Conservation (phyloP, 2,329 filamentous ascomycete species). For the Trichoderma sp. region DNA sequence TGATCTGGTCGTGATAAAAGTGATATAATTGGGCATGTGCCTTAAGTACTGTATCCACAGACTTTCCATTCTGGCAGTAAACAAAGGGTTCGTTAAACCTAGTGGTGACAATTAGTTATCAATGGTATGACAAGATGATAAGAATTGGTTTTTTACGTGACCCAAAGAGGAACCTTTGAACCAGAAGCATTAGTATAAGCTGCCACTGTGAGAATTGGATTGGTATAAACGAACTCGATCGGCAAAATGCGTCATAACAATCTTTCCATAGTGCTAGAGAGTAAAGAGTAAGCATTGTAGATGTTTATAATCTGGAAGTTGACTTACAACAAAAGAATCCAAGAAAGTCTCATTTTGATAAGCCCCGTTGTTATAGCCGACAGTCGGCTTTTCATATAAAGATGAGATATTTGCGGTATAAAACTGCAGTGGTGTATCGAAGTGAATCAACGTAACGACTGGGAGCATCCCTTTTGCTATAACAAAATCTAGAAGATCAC, state of each 20-base stretch:
- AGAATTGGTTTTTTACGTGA: too few relatives aligned
- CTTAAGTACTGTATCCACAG: conserved; percentile 43
- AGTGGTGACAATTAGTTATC: conserved; percentile 20
- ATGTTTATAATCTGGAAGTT: neutral
- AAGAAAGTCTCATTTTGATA: conserved; percentile 48
- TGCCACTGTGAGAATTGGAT: conserved; percentile 16
- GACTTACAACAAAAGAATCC: conserved; percentile 44
- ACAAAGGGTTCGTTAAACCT: conserved; percentile 54
- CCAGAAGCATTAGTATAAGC: conserved; percentile 22
- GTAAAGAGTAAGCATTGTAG: neutral
- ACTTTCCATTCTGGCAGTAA: conserved; percentile 39
- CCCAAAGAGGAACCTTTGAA: too few relatives aligned
- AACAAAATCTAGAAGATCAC: conserved; percentile 45
- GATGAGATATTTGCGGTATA: conserved; percentile 33
- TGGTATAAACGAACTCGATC: conserved; percentile 42
- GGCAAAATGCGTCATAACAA: conserved; percentile 50
- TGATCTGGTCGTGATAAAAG: conserved; percentile 55
- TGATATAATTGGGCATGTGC: conserved; percentile 50
- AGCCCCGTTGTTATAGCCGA: conserved; percentile 36
- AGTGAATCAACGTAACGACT: conserved; percentile 48
- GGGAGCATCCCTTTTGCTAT: conserved; percentile 50
- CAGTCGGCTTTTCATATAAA: neutral
- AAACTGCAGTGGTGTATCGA: conserved; percentile 47
- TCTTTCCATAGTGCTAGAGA: conserved; percentile 46
- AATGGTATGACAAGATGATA: too few relatives aligned